These are phyloP conservation scores for Mycena vitilis DNA, from an alignment of 768 basidiomycete species.

Conservation along the genomic window DNA sequence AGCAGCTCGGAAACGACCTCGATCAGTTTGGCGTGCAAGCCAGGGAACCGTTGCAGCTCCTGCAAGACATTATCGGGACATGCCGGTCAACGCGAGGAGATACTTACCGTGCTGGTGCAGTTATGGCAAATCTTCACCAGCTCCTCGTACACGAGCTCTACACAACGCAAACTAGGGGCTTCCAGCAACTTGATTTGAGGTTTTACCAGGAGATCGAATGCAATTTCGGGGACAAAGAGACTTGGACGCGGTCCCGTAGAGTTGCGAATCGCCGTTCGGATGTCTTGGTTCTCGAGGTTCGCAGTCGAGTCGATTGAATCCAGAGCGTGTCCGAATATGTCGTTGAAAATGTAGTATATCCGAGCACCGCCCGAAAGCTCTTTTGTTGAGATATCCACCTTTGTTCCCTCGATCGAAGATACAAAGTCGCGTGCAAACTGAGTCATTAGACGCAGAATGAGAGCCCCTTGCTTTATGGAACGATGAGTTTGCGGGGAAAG, in stretches of 20 bases:
- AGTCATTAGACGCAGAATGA: slow-evolving; percentile 97
- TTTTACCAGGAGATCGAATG: slow-evolving; percentile 96
- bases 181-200: slow-evolving; percentile 98
- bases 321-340: slow-evolving; percentile 94
- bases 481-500: slow-evolving; percentile 13
- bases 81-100: background rate
- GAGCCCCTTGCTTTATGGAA: slow-evolving; percentile 75
- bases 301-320: slow-evolving; percentile 90
- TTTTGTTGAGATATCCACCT: slow-evolving; percentile 96
- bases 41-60: slow-evolving; percentile 97
- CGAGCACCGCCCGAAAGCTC: slow-evolving; percentile 98
- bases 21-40: slow-evolving; percentile 91
- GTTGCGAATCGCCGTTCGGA: slow-evolving; percentile 97
- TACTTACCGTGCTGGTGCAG: slow-evolving; percentile 86
- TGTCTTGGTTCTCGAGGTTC: slow-evolving; percentile 93
- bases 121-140: slow-evolving; percentile 99
- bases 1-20: slow-evolving; percentile 97
- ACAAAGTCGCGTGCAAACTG: slow-evolving; percentile 98
- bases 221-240: slow-evolving; percentile 95
- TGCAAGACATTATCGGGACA: slow-evolving; percentile 44
- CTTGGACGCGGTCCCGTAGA: slow-evolving; percentile 97
- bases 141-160: slow-evolving; percentile 98
- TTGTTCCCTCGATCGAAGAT: slow-evolving; percentile 96
- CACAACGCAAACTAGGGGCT: slow-evolving; percentile 93
- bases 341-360: slow-evolving; percentile 99